phyloP scores from a whole-genome alignment of 2,329 filamentous ascomycete species.

The Verticillium albo-atrum region DNA sequence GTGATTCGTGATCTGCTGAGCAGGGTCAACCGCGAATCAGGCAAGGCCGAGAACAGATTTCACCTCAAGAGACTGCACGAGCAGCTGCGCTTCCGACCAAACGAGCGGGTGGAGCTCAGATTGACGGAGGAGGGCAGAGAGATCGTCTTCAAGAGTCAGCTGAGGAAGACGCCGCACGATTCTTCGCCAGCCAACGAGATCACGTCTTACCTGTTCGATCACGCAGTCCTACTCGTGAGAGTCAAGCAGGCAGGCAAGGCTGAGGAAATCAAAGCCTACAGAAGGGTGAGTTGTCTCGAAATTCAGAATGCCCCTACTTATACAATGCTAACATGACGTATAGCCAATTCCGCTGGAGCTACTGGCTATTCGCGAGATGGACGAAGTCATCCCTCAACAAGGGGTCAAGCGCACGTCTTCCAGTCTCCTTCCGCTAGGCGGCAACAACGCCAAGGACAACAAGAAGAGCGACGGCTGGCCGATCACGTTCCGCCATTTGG shows the following conservation, averaged over 20 bases:
- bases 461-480: conserved; percentile 75
- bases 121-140: conserved; percentile 91
- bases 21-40: conserved; percentile 89
- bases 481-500: conserved; percentile 93
- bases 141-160: conserved; percentile 85
- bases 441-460: conserved; percentile 42
- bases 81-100: conserved; percentile 83
- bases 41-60: conserved; percentile 96
- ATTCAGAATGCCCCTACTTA: not conserved
- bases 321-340: conserved; percentile 1
- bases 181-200: conserved; percentile 64
- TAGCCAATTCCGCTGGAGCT: conserved; percentile 91
- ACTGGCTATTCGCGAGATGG: conserved; percentile 93
- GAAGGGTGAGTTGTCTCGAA: conserved; percentile 46
- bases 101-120: conserved; percentile 89
- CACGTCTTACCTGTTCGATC: conserved; percentile 92
- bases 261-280: conserved; percentile 92
- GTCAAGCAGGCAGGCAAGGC: conserved; percentile 89
- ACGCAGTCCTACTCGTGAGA: conserved; percentile 86
- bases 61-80: conserved; percentile 90
- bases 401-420: conserved; percentile 86
- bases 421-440: conserved; percentile 60
- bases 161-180: conserved; percentile 91
- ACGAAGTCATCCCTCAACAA: conserved; percentile 80
- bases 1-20: conserved; percentile 84